phyloP scores from a whole-genome alignment of 208 protist species.

The Trypanosoma brucei region DNA sequence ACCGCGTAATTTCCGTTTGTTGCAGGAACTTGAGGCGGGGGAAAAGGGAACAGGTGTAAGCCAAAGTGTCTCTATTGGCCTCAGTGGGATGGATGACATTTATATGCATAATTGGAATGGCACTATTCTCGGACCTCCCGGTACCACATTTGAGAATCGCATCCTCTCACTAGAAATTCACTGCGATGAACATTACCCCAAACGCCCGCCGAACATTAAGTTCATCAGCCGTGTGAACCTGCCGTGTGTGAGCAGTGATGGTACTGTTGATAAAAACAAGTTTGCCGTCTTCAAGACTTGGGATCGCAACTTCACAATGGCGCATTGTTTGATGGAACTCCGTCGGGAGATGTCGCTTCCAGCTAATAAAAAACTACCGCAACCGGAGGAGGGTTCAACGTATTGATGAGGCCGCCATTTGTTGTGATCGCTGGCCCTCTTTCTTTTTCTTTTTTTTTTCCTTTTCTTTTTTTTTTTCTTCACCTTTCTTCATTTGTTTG shows the following conservation, averaged over 20 bases:
- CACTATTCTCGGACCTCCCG: constrained; percentile 84
- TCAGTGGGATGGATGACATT: constrained; percentile 86
- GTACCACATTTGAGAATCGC: constrained; percentile 87
- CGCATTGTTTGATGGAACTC: constrained; percentile 81
- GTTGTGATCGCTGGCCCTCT: too few species aligned
- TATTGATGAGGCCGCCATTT: constrained; percentile 17
- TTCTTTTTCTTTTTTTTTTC: too few species aligned
- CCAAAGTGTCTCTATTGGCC: constrained; percentile 86
- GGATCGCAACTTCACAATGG: constrained; percentile 80
- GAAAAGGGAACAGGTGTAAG: constrained; percentile 87
- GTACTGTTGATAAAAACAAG: constrained; percentile 62
- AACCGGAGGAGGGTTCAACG: constrained; percentile 76
- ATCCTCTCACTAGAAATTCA: constrained; percentile 85
- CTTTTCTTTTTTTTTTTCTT: too few species aligned
- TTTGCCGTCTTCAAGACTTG: constrained; percentile 81
- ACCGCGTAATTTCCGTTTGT: constrained; percentile 87
- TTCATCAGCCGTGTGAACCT: constrained; percentile 86
- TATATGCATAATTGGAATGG: constrained; percentile 90
- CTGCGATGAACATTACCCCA: constrained; percentile 89
- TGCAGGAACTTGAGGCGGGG: constrained; percentile 88
- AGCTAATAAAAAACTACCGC: constrained; percentile 78
- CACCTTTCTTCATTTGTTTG: too few species aligned
- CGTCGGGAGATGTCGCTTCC: constrained; percentile 81
- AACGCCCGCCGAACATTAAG: constrained; percentile 73
- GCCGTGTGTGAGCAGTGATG: constrained; percentile 75